Evolutionary conservation across 805 yeast species (phyloP).

Genomic region (Pichia cabralensis): DNA sequence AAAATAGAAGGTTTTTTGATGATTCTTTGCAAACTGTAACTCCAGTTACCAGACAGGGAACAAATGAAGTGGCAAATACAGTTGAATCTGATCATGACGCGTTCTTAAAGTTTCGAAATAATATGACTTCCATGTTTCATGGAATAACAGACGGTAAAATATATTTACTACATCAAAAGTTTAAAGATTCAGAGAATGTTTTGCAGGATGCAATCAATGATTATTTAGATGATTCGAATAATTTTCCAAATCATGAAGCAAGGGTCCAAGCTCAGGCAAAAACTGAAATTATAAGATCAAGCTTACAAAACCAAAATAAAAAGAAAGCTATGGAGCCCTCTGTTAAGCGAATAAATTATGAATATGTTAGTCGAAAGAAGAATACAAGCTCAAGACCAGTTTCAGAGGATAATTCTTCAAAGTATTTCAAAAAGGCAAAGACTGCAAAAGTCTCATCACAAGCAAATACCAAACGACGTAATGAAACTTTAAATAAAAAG

Average conservation of each 20-base stretch:
- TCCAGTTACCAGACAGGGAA: not conserved
- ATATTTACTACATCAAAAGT: slow-evolving; percentile 20
- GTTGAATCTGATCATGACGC: too few relatives aligned
- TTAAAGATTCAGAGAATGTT: slow-evolving; percentile 18
- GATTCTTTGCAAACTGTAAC: slow-evolving; percentile 5
- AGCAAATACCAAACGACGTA: too few relatives aligned
- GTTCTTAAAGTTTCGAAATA: too few relatives aligned
- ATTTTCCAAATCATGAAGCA: not conserved
- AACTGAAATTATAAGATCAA: not conserved
- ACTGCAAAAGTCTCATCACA: not conserved
- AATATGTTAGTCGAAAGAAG: slow-evolving; percentile 5
- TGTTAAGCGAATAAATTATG: too few relatives aligned
- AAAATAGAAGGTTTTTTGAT: slow-evolving; percentile 6
- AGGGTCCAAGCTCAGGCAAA: not conserved
- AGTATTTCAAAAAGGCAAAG: not conserved
- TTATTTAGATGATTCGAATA: slow-evolving; percentile 25
- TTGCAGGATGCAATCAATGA: slow-evolving; percentile 31
- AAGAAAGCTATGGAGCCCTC: too few relatives aligned
- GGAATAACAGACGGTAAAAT: too few relatives aligned
- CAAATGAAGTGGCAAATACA: too few relatives aligned
- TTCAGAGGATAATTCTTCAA: not conserved
- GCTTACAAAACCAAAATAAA: not conserved
- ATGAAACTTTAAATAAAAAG: not conserved
- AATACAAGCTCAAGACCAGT: not conserved
- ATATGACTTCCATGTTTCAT: too few relatives aligned